Base-by-base conservation (phyloP, 2,329 filamentous ascomycete species). In the Nemania sp. region DNA sequence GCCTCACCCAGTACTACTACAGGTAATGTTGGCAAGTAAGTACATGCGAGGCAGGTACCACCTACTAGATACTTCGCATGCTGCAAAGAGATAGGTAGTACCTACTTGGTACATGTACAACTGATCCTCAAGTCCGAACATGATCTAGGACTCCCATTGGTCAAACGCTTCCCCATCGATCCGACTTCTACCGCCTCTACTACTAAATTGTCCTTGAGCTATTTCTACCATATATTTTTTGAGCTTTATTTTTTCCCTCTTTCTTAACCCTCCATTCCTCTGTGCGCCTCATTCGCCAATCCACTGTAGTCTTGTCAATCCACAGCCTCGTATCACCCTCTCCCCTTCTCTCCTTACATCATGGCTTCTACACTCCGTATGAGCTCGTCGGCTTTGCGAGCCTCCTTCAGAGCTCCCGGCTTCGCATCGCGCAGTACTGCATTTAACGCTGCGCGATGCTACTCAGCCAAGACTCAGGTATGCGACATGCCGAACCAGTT, bases 391-490 rank as follows among this genome's bases (percentile, higher is more conserved):
- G 87, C 91, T 79, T 84, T 98, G 76, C 89, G 93, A 81, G 85
- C 91, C 74, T 88, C 90, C 62, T 80, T 91, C 74, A 81, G 84
- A 75, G 80, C 86, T 71, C 83, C 88, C 68, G 83, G 87, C 75
- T 84, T 91, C 74, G 83, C 84, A 76, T 83, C 87, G 75, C 87
- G 88, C 75, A 80, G 83, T 74, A 84, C 87, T 69, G 88, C 88
- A 76, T 93, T 92, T 83, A 92, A 89, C 81, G 89, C 90, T 76
- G 81, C 90, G 75, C 89, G 95, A 80, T 92, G 86, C 86, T 97
- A 97, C 83, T 97, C 70, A 66, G 89, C 92, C 70, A 97, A 97
- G 87, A 86, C 89, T 72, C 88, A 93, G 85, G 92, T 96, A 82
- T 74, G 82, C 63, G 62, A 43, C 59, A 51, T 53, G 58, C 65